Evolutionary conservation across 108 stramenopile species (phyloP).

Genomic region (Fistulifera pelliculosa): DNA sequence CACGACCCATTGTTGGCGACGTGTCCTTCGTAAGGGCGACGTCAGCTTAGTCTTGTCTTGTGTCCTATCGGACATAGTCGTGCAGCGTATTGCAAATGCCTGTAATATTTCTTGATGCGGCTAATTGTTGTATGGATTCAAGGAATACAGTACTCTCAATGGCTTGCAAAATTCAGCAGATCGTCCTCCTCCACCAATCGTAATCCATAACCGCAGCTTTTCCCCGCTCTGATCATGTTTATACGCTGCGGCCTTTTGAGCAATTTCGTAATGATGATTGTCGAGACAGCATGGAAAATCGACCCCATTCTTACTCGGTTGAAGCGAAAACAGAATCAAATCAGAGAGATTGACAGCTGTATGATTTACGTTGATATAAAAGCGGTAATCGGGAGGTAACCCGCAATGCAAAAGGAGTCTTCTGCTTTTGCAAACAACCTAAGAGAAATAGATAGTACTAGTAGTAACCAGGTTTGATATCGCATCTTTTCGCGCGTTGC

Average conservation of each 20-base stretch:
- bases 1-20: too few species aligned
- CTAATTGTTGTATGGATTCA: not conserved
- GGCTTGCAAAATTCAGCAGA: conserved; percentile 11
- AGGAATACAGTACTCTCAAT: not conserved
- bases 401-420: conserved; percentile 40
- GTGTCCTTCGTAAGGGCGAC: too few species aligned
- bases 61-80: too few species aligned
- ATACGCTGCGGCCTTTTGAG: conserved; percentile 32
- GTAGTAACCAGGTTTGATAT: too few species aligned
- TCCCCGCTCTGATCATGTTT: conserved; percentile 10
- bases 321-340: conserved; percentile 54
- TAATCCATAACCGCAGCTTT: conserved; percentile 29
- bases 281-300: conserved; percentile 39
- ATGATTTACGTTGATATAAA: conserved; percentile 36
- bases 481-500: too few species aligned
- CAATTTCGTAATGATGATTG: conserved; percentile 34
- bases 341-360: conserved; percentile 43
- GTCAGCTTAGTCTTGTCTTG: too few species aligned
- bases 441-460: too few species aligned
- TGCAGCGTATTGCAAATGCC: too few species aligned
- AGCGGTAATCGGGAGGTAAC: conserved; percentile 74
- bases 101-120: conserved; percentile 18
- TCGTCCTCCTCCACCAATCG: conserved; percentile 33
- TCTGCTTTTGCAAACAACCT: not conserved
- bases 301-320: conserved; percentile 18